Base-by-base conservation (phyloP, 208 protist species). In the Leishmania braziliensis region DNA sequence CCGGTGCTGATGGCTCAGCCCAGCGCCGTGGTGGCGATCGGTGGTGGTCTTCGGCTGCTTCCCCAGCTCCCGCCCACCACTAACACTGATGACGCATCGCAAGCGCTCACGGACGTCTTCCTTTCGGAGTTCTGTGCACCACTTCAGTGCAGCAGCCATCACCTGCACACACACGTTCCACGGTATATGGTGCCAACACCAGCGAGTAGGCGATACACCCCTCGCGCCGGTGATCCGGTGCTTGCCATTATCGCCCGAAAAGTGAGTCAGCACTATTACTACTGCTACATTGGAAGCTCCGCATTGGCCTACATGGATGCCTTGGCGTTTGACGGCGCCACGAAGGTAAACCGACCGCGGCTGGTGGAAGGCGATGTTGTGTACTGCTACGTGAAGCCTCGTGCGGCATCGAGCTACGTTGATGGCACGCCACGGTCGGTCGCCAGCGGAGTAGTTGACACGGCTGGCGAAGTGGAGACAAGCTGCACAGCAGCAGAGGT, bases 301-400 rank as follows among this genome's bases (percentile, higher is more conserved):
- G 54, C 84, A 5, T 73, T 90, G 6, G 93, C 89, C 33, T 86
- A 91, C 69, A 86, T 98, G 43, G 92, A 95, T 77, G 90, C 88
- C 10, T 71, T 96, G 9, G 88, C 86, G 73, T 98, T 98, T 71
- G 95, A 98, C 68, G 95, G 95, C 36, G 95, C 95, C 20, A 97
- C 92, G 4, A 96, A 96, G 79, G 80, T 88, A 12, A 96, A 86
- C 75, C 86, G 88, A 0, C 95, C 95, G n/a, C 88, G 92, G 1
- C 80, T 96, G 6, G 70, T 77, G 56, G 92, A 95, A 63, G 95
- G 95, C 1, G 92, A 95, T 73, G 78, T 95, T 10, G 84, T 98
- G 18, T 96, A 96, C 87, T 88, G 88, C 54, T 89, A 92, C 82
- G 91, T 97, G 71, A 88, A 88, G 84, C 83, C 84, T n/a, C 77